Base-by-base conservation (phyloP, 2,329 filamentous ascomycete genomes). In the Nemania sp. region DNA sequence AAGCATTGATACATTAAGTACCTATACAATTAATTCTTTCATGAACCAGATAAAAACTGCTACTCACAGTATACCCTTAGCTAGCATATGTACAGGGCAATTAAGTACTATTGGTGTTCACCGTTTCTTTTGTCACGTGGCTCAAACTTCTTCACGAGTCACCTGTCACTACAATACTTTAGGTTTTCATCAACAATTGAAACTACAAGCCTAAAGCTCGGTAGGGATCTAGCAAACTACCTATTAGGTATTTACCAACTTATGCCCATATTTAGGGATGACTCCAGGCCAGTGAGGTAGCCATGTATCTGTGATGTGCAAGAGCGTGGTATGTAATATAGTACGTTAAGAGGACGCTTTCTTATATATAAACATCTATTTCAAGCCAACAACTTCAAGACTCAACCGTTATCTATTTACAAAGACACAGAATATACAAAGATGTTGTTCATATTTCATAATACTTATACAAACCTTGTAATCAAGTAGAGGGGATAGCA, bases 271-370 rank as follows among this genome's bases (percentile, higher is more conserved):
- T 43, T 24, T 32, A 15, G 56, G 10, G 26, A 18, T 8, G 1
- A 10, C n/a, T 35, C 6, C 3, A 20, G 10, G 24, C 20, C 7
- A 57, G 32, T 10, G 26, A 60, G 8, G 13, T 38, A 13, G 26
- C 6, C 26, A 51, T 27, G 18, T 20, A 29, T 35, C 32, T 32
- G 35, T 43, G 29, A 63, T 41, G 15, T 41, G 38, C 5, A 5
- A 35, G 24, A 26, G 26, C 57, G 51, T 57, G 22, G 51, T 52
- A 43, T 53, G 32, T 20, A 51, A 27, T 27, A 51, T 51, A 35
- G 52, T 52, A 57, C 47, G 29, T 58, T 49, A 15, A 41, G 11
- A 41, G 38, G 11, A 41, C 11, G 6, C 38, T 41, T 41, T 1
- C 18, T 18, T 11, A 18, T 10, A 5, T 13, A 15, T 18, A 41